Percentiles rank a stretch among this genome's conserved stretches.
Conservation (phyloP, 2,329 filamentous ascomycete genomes). For the Claviceps purpurea region DNA sequence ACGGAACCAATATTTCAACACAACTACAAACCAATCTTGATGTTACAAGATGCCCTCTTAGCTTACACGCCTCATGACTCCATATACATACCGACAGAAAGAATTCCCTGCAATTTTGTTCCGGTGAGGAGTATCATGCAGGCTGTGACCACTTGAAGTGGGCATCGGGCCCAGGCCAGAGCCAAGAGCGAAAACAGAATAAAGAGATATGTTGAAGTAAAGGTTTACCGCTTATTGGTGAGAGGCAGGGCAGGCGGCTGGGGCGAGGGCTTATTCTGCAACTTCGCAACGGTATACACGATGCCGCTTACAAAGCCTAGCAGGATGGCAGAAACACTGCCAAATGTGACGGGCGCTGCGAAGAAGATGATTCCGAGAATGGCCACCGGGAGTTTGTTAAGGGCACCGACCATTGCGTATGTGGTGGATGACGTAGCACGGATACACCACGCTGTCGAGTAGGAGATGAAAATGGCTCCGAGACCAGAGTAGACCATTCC, state of each 20-base stretch:
- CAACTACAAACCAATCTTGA: not conserved
- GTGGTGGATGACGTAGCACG: slow-evolving; percentile 94
- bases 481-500: slow-evolving; percentile 93
- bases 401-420: slow-evolving; percentile 94
- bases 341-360: slow-evolving; percentile 80
- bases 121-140: not conserved
- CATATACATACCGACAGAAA: not conserved
- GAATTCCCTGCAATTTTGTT: not conserved
- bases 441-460: slow-evolving; percentile 97
- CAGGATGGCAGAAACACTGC: slow-evolving; percentile 79
- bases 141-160: not conserved
- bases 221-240: slow-evolving; percentile 2
- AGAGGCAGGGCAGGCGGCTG: slow-evolving; percentile 3
- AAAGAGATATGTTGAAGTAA: not conserved
- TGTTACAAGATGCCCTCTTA: not conserved
- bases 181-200: not conserved
- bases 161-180: not conserved
- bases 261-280: slow-evolving; percentile 5
- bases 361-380: slow-evolving; percentile 91
- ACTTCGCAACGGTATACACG: slow-evolving; percentile 50
- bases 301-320: slow-evolving; percentile 87
- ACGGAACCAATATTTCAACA: not conserved
- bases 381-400: slow-evolving; percentile 97
- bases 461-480: slow-evolving; percentile 92
- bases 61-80: not conserved